A percentile compares a stretch with the other conserved stretches of the same genome.
phyloP scores from a whole-genome alignment of 257 asterid genomes.

The Ehretia macrophylla region DNA sequence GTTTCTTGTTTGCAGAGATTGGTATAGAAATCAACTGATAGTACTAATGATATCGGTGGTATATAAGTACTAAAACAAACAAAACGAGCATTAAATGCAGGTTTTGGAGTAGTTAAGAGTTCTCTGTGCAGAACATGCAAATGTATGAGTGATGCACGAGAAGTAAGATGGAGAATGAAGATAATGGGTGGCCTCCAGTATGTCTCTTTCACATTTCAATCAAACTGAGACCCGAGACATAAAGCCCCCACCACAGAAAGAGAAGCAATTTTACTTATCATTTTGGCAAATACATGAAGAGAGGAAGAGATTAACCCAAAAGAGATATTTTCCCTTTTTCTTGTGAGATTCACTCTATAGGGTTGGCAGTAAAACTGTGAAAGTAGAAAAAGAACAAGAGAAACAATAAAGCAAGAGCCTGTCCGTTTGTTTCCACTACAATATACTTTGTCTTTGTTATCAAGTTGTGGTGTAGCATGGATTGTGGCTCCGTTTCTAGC shows the following conservation, averaged over 20 bases:
- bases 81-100: conserved; percentile 47
- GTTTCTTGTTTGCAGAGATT: too few species aligned
- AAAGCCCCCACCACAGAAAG: conserved; percentile 18
- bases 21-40: too few species aligned
- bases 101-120: conserved; percentile 19
- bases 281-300: conserved; percentile 10
- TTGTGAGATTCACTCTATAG: conserved; percentile 2
- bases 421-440: conserved; percentile 49
- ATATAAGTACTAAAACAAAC: conserved; percentile 5
- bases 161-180: conserved; percentile 26
- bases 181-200: conserved; percentile 48
- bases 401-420: conserved; percentile 66
- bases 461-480: conserved; percentile 27
- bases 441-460: conserved; percentile 43
- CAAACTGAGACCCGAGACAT: conserved; percentile 22
- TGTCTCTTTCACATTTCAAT: conserved; percentile 22
- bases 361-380: not conserved
- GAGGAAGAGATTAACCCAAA: conserved; percentile 13
- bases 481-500: conserved; percentile 42
- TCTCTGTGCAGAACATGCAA: conserved; percentile 49
- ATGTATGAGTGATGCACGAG: conserved; percentile 53
- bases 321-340: not conserved
- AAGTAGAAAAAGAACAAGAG: conserved; percentile 24
- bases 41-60: not conserved
- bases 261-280: conserved; percentile 9